A percentile compares a stretch with the other conserved stretches of the same genome.
Evolutionary conservation across 2,329 filamentous ascomycete species (phyloP).

Genomic region (Penicillium sp.): DNA sequence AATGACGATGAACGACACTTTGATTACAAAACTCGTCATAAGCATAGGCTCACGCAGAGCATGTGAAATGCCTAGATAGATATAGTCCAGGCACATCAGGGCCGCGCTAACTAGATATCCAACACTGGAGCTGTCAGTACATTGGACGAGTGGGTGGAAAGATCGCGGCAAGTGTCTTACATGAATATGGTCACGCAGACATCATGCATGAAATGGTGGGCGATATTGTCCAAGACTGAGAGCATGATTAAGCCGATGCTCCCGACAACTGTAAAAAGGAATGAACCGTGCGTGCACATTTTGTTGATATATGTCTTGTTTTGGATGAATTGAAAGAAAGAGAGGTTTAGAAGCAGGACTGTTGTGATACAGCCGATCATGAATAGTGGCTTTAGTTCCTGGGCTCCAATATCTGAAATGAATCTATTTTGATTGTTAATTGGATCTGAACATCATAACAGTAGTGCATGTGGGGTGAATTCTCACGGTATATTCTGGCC

Average conservation of each 20-base stretch:
- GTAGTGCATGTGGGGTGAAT: not conserved
- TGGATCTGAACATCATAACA: not conserved
- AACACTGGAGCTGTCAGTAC: conserved; percentile 12
- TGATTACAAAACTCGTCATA: conserved; percentile 20
- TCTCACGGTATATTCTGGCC: conserved; percentile 21
- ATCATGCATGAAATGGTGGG: conserved; percentile 17
- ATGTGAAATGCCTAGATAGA: conserved; percentile 14
- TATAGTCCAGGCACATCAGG: conserved; percentile 20
- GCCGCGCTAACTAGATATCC: conserved; percentile 18
- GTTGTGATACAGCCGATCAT: conserved; percentile 19
- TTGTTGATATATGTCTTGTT: conserved; percentile 18
- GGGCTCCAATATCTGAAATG: conserved; percentile 21
- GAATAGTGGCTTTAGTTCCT: conserved; percentile 18
- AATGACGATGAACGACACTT: conserved; percentile 18
- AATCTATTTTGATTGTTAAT: conserved; percentile 8
- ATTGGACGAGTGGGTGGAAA: not conserved
- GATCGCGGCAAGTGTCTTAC: conserved; percentile 4
- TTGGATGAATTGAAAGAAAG: conserved; percentile 20
- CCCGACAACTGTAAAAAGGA: conserved; percentile 17
- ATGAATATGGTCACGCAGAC: conserved; percentile 21
- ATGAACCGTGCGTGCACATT: conserved; percentile 15
- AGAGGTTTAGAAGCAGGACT: conserved; percentile 17
- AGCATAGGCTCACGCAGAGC: conserved; percentile 15
- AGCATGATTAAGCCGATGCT: conserved; percentile 18
- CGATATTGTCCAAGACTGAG: conserved; percentile 19